Evolutionary conservation across 495 filamentous ascomycete genomes (phyloP), one percentile per base, ranked within the genome.

Genomic region (Penicillium manginii): DNA sequence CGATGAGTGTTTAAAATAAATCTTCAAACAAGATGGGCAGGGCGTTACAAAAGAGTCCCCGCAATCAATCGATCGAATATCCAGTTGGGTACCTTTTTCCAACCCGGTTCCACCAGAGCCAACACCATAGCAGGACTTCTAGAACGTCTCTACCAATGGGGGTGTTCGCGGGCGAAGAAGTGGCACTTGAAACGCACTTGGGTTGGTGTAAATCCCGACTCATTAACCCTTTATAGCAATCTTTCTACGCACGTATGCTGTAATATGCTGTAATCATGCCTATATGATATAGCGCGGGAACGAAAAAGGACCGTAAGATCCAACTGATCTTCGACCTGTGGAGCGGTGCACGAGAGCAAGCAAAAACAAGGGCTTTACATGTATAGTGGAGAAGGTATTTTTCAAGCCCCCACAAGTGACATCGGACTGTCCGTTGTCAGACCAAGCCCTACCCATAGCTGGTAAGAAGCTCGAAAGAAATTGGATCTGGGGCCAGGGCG

Each of bases 271-370:
- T 56, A 60, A 59, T 56, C 48, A 59, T 58, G 37, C 62, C 58
- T 60, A 58, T 64, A 54, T 64, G 39, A 52, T 64, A 48, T 54
- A 55, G 54, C 31, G 45, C 35, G 31, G 50, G 32, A 57, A 39
- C 45, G 21, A 53, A 39, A 35, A 12, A 40, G 19, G 17, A 40
- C 29, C 53, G 57, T 55, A 52, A 55, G 57, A 60, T 59, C 57
- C 52, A 55, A 63, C n/a, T 60, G 54, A 60, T 63, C 60, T 66
- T 66, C 60, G 43, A 54, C 29, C 19, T 29, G 64, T 63, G 60
- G 64, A 54, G 54, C 63, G 37, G 18, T 26, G 12, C 42, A 42
- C 11, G 31, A 33, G 33, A 22, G 2, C 12, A n/a, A 23, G 18
- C 26, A 26, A 32, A 45, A 54, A 49, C 33, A 19, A 19, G 10